Base-by-base conservation (phyloP, 768 basidiomycete genomes). In the Kwoniella dejecticola region DNA sequence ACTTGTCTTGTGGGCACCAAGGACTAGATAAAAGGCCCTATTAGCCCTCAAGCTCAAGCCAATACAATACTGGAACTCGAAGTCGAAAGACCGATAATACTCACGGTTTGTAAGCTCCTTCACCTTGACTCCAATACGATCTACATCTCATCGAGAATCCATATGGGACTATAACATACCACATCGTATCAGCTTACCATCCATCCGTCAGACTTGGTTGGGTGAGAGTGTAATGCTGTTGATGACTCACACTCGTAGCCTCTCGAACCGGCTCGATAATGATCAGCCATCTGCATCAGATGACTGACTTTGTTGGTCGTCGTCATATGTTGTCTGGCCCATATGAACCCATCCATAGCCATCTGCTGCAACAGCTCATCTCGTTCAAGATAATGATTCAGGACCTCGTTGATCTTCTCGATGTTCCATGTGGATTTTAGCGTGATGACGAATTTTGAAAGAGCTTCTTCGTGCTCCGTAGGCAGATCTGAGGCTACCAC, bases 401-500 rank as follows among this genome's bases (percentile, higher is more conserved):
- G 36, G 26, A 66, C 66, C 17, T 59, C 48, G 21, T 76, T 54
- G 60, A 77, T 74, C 50, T 59, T 50, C 48, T 74, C 69, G 50
- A 77, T 76, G 19, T 26, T 17, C 74, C 74, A 74, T 11, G 52
- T 67, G 23, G 76, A 63, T 45, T 70, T 60, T 4, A 77, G 62
- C 8, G 54, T 60, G 31, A 77, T 77, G 42, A 72, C 69, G 47
- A 77, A 76, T 38, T 59, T 63, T 15, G 48, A 53, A 36, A 77
- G 58, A 12, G 66, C 64, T 19, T 70, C 67, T 59, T 75, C 74
- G 26, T 77, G 71, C 44, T 77, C 76, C 2, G 76, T 76, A 19
- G 76, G 76, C 19, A 77, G 44, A 58, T 77, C 76, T 19, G 68
- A 74, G 21, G 74, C 68, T 27, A 77, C 60, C 27, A 77, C 76